Conservation (phyloP, 345 rosid species). For the Raphanus raphanistrum region DNA sequence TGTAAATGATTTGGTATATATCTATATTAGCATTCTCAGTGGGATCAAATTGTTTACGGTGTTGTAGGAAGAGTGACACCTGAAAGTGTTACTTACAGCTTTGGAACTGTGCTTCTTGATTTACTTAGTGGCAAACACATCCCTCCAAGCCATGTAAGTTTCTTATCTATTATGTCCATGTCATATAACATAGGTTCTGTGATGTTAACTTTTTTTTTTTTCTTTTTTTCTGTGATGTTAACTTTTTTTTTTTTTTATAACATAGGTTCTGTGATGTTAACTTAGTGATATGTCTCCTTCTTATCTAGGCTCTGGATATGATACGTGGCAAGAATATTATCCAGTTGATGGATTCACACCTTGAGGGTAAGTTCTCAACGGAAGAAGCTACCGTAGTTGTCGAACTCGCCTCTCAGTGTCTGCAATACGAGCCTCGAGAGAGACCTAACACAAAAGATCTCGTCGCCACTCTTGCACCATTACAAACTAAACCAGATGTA, state of each 20-base stretch:
- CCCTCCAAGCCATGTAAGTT: slow-evolving; percentile 93
- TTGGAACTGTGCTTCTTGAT: slow-evolving; percentile 92
- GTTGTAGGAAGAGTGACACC: slow-evolving; percentile 88
- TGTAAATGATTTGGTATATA: not conserved
- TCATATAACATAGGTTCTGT: not conserved
- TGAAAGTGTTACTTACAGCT: slow-evolving; percentile 93
- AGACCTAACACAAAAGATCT: slow-evolving; percentile 85
- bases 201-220: not conserved
- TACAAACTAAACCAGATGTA: slow-evolving; percentile 84
- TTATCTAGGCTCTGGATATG: slow-evolving; percentile 88
- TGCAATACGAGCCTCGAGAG: slow-evolving; percentile 94
- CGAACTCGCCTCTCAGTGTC: slow-evolving; percentile 79
- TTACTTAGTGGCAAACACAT: slow-evolving; percentile 95
- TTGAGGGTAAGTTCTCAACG: slow-evolving; percentile 84
- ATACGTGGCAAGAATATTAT: slow-evolving; percentile 74
- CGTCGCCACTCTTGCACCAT: slow-evolving; percentile 66
- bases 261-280: slow-evolving; percentile 8
- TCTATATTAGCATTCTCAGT: not conserved
- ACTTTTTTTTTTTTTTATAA: too few species aligned
- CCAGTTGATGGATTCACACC: slow-evolving; percentile 88
- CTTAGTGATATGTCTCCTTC: slow-evolving; percentile 14
- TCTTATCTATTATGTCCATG: not conserved
- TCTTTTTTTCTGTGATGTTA: too few species aligned
- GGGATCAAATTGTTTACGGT: not conserved
- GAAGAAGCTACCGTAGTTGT: slow-evolving; percentile 87